phyloP scores from a whole-genome alignment of 129 eudicot species.

The Cynara cardunculus region DNA sequence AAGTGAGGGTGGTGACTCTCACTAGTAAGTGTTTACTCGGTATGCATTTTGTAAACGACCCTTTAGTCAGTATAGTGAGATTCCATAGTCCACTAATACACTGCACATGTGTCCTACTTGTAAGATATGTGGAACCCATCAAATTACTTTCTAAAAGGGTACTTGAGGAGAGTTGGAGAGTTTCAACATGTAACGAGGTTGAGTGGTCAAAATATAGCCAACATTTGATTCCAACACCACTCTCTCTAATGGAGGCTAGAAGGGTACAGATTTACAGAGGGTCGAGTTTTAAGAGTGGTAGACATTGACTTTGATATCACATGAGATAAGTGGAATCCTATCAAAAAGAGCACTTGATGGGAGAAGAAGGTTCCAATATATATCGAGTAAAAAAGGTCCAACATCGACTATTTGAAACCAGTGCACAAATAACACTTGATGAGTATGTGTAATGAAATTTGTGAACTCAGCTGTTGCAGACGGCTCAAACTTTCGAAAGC shows the following conservation, averaged over 20 bases:
- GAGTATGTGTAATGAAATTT: neutral
- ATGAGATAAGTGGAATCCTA: neutral
- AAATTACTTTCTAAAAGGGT: neutral
- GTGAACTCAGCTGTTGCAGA: constrained; percentile 31
- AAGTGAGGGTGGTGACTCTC: neutral
- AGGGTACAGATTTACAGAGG: too few relatives aligned
- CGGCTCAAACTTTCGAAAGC: constrained; percentile 75
- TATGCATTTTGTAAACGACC: neutral
- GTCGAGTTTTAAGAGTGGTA: too few relatives aligned
- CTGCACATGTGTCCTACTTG: neutral
- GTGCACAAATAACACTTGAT: neutral
- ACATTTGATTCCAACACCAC: too few relatives aligned
- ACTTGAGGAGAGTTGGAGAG: too few relatives aligned
- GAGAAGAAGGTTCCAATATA: neutral
- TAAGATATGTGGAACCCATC: neutral
- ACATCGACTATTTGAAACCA: neutral
- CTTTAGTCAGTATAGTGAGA: neutral
- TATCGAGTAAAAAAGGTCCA: neutral
- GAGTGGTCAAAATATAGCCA: too few relatives aligned
- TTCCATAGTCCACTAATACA: neutral
- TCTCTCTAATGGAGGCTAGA: too few relatives aligned
- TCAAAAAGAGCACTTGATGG: neutral
- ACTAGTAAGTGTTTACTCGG: too few relatives aligned
- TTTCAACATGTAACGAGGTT: too few relatives aligned
- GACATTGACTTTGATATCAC: too few relatives aligned